Evolutionary conservation across 2,329 filamentous ascomycete genomes (phyloP), one percentile per base, ranked within the genome.

Genomic region (Aspergillus fructus): DNA sequence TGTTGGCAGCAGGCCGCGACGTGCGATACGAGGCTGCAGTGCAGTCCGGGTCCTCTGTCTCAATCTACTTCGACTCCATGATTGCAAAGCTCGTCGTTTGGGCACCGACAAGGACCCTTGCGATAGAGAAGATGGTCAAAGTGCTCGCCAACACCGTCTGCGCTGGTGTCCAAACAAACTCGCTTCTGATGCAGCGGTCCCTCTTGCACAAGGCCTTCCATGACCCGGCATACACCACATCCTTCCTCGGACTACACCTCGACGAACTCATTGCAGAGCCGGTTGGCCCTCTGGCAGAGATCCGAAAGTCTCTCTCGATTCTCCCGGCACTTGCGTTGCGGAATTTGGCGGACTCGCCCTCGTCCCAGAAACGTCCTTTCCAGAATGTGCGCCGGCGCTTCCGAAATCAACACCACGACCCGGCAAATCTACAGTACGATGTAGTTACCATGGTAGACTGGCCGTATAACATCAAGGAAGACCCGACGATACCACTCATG

Each of bases 221-320:
- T 83, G 89, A 91, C 42, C 73, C 62, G 11, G 63, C 63, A 4
- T 74, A 74, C 49, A 72, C 70, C 0, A 74, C 71, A 2, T 66
- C 66, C 0, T 69, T 74, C 42, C 71, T 74, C 19, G 64, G 64
- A 0, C 53, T 58, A 0, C 56, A 73, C 46, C 21, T 71, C 3
- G 40, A 63, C 2, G 51, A 62, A 3, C 62, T 72, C n/a, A 64
- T 76, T 0, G 59, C 63, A 19, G 43, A 42, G 11, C 53, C 53
- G 5, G 12, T 7, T 5, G 11, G 23, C 4, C 24, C 24, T 17
- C n/a, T 49, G 4, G 1, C 24, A 6, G 43, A 55, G 19, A n/a
- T 55, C 3, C 34, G 37, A 23, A 33, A 49, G 1, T 42, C 23
- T 3, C 23, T 55, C 2, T 33, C 45, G 4, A 30, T 55, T n/a